Evolutionary conservation across 805 yeast genomes (phyloP), one percentile per base, ranked within the genome.

Genomic region (Pichia insulana): DNA sequence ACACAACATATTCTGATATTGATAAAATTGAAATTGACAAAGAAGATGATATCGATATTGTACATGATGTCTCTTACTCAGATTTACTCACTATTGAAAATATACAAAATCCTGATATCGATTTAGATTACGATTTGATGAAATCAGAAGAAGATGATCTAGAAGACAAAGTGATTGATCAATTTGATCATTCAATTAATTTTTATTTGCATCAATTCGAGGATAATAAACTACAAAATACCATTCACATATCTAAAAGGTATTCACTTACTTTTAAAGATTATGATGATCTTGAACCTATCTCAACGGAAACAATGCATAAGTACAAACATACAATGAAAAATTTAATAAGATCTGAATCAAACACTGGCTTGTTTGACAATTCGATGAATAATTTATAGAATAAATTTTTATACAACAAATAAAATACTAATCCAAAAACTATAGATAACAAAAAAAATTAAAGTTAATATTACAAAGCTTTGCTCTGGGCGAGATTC

Each of bases 401-500:
- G 19, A 18, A 16, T 34, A 11, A 17, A 15, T 28, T 12, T 7
- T 17, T 15, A 12, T 17, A n/a, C n/a, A n/a, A n/a, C n/a, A n/a
- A n/a, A n/a, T n/a, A n/a, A n/a, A n/a, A n/a, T n/a, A n/a, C n/a
- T n/a, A n/a, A n/a, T n/a, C n/a, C n/a, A n/a, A 2, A 31, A 15
- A 20, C 4, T 8, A 22, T 28, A 8, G 10, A 12, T 13, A 18
- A 42, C 27, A 25, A 31, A 34, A 26, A 39, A 43, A 48, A 51
- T 49, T 44, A 41, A 42, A 37, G 12, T 34, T 13, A 25, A 20
- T 28, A 5, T 22, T 17, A 12, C 22, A 12, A 2, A 31, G 18
- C 36, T 16, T 11, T 59, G 64, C 64, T 60, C 62, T 59, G 49
- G 64, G 64, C 63, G 65, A 60, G 65, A 58, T 47, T 60, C 63